These are phyloP conservation scores for Populus hybrid DNA, from an alignment of 441 rosid genomes.

Conservation along the genomic window DNA sequence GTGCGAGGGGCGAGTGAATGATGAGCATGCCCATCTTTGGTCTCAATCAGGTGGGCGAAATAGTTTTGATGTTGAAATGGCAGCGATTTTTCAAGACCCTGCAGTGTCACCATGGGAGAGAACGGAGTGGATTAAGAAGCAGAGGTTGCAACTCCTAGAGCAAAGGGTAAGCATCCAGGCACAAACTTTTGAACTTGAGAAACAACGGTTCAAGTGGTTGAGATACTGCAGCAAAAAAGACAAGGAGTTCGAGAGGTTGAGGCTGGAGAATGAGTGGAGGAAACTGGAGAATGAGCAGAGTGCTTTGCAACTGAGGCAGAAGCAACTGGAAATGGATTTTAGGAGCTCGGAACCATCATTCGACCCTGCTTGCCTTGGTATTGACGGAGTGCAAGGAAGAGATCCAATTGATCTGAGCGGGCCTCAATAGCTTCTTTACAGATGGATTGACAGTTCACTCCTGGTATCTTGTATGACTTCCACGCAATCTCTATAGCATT, in stretches of 20 bases:
- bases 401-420: slow-evolving; percentile 27
- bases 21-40: slow-evolving; percentile 27
- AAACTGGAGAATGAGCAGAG: slow-evolving; percentile 45
- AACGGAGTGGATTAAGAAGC: slow-evolving; percentile 44
- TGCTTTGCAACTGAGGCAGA: slow-evolving; percentile 42
- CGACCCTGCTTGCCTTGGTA: slow-evolving; percentile 27
- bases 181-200: slow-evolving; percentile 52
- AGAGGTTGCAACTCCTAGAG: slow-evolving; percentile 39
- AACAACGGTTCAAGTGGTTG: slow-evolving; percentile 57
- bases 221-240: slow-evolving; percentile 58
- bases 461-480: background rate
- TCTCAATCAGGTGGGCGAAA: slow-evolving; percentile 23
- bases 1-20: slow-evolving; percentile 18
- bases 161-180: slow-evolving; percentile 37
- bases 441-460: slow-evolving; percentile 6
- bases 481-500: background rate
- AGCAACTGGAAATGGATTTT: slow-evolving; percentile 35
- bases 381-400: slow-evolving; percentile 30
- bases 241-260: slow-evolving; percentile 47
- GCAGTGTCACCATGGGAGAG: slow-evolving; percentile 27
- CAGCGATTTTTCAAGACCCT: slow-evolving; percentile 31
- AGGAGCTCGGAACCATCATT: slow-evolving; percentile 31
- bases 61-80: slow-evolving; percentile 39
- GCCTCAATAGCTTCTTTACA: slow-evolving; percentile 21
- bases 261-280: slow-evolving; percentile 52